Evolutionary conservation across 1,284 basidiomycete genomes (phyloP), one percentile per base, ranked within the genome.

Genomic region (Bondarzewia mesenterica): DNA sequence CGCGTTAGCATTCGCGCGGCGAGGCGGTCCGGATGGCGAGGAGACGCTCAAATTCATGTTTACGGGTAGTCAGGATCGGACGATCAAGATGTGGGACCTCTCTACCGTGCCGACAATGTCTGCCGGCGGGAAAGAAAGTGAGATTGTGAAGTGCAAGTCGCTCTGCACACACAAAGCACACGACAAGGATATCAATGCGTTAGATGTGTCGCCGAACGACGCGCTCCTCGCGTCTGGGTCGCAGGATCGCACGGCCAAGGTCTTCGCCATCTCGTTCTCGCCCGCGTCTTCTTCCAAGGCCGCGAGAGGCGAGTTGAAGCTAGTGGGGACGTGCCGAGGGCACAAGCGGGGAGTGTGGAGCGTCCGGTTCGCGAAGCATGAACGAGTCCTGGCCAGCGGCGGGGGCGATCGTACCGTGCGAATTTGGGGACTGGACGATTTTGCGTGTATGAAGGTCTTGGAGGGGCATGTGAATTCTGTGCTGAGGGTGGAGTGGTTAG

Each of bases 41-140:
- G 8, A 40, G 38, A 18, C 12, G 16, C 38, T 18, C 52, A 58
- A 42, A 23, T 93, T 95, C 67, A 74, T 94, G 72, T 87, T 95
- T 60, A 96, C 93, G 4, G 96, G 93, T 16, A 91, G 88, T 60
- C 94, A 98, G 68, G 96, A 99, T 64, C 82, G 92, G 25, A 99
- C 96, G 2, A 88, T 97, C 65, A 99, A 99, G 67, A 85, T 99
- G 79, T 99, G 96, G 96, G 94, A 99, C 66, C 66, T 96, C 14
- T 73, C 80, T 1, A 60, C 59, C 21, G 66, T 89, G 4, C 66
- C 75, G 42, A 48, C 57, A 29, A 46, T 55, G 15, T 53, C 54
- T 26, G 48, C 49, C 18, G 22, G 51, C 4, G 48, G 56, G 5
- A 58, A 58, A 22, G 61, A 51, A 42, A 47, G 52, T 18, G 51